A percentile compares a stretch with the other conserved stretches of the same genome.
phyloP scores from a whole-genome alignment of 108 stramenopile species.

The Cyclotella baltica region DNA sequence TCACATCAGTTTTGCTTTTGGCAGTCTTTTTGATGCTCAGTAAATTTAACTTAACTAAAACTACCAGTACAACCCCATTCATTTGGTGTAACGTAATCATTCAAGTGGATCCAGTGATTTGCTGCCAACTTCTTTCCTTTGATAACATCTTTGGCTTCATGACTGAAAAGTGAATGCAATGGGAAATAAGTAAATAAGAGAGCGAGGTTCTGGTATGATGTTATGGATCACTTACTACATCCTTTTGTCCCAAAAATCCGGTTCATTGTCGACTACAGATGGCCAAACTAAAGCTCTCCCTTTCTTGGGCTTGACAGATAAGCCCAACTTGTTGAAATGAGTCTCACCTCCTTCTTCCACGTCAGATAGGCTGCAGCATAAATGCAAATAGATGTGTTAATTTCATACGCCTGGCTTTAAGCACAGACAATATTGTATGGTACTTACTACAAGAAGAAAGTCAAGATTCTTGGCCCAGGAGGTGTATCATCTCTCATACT shows the following conservation, averaged over 20 bases:
- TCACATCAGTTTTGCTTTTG: too few species aligned
- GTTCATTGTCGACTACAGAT: conserved; percentile 66
- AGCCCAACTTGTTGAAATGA: conserved; percentile 64
- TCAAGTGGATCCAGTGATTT: conserved; percentile 81
- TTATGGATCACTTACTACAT: conserved; percentile 24
- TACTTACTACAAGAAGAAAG: conserved; percentile 92
- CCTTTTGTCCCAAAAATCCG: conserved; percentile 43
- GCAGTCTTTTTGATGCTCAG: too few species aligned
- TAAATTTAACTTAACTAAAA: too few species aligned
- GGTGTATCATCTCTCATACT: conserved; percentile 55
- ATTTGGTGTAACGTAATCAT: conserved; percentile 80
- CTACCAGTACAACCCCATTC: too few species aligned
- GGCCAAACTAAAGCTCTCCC: conserved; percentile 87
- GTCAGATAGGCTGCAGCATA: conserved; percentile 33
- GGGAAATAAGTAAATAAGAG: too few species aligned
- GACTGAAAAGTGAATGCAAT: conserved; percentile 8
- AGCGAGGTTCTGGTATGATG: not conserved
- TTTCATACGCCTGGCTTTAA: too few species aligned
- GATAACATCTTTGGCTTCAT: conserved; percentile 78
- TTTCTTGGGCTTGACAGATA: conserved; percentile 61
- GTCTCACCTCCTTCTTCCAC: conserved; percentile 92
- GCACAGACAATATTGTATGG: too few species aligned
- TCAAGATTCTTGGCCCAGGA: conserved; percentile 83
- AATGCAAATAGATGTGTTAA: too few species aligned
- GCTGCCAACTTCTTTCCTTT: conserved; percentile 84